Conservation (phyloP, 2,329 filamentous ascomycete species). For the Dothidotthia symphoricarpi region DNA sequence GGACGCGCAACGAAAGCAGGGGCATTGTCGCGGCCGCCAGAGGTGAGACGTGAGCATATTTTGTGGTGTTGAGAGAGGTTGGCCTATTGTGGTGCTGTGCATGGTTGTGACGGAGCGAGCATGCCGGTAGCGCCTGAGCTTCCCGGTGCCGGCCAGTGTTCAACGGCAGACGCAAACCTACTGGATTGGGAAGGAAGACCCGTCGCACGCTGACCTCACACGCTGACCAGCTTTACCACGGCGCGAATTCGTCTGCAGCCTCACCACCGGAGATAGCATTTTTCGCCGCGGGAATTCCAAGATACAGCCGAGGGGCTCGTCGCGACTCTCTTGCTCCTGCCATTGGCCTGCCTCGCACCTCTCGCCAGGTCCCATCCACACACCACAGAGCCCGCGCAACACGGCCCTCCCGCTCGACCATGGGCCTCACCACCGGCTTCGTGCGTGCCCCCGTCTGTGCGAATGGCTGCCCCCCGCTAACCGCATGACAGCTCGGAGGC, state of each 20-base stretch:
- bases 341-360: slow-evolving; percentile 3
- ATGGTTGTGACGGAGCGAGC: too few species aligned
- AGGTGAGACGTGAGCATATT: too few species aligned
- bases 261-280: neutral
- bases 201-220: slow-evolving; percentile 8
- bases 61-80: too few species aligned
- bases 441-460: slow-evolving; percentile 33
- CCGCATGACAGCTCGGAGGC: slow-evolving; percentile 47
- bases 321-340: neutral
- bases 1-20: too few species aligned
- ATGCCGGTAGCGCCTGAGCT: too few species aligned
- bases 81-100: too few species aligned
- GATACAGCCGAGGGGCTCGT: neutral
- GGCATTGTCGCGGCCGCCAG: too few species aligned
- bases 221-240: slow-evolving; percentile 4
- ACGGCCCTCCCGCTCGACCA: slow-evolving; percentile 19
- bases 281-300: neutral
- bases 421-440: slow-evolving; percentile 55
- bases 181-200: slow-evolving; percentile 5
- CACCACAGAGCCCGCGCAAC: slow-evolving; percentile 1
- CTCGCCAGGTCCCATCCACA: neutral
- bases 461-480: slow-evolving; percentile 8
- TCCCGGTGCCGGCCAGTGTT: neutral
- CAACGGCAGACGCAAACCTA: slow-evolving; percentile 2
- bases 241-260: slow-evolving; percentile 1